Conservation (phyloP, 768 basidiomycete species). For the Macrocybe gigantea region DNA sequence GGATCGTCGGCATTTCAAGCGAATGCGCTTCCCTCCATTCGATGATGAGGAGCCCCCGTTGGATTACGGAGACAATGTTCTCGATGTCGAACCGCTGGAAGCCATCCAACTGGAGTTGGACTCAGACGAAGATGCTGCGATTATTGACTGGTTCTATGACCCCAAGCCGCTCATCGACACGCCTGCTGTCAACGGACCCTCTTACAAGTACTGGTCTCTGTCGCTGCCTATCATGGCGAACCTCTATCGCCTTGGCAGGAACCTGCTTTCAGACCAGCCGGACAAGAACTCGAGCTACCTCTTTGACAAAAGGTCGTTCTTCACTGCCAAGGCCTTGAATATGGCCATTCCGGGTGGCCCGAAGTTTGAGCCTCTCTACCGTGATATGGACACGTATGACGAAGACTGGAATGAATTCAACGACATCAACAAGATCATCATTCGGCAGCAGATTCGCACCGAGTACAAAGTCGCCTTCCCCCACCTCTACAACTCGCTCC, state of each 20-base stretch:
- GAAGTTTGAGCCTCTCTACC: constrained; percentile 95
- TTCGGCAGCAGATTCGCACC: constrained; percentile 95
- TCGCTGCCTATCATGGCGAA: constrained; percentile 95
- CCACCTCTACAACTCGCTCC: constrained; percentile 96
- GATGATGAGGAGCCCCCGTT: constrained; percentile 99
- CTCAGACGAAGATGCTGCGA: constrained; percentile 83
- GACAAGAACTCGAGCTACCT: constrained; percentile 90
- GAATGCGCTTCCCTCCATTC: constrained; percentile 99
- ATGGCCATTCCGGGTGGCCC: constrained; percentile 98
- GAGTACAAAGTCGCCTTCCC: constrained; percentile 99
- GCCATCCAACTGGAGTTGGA: constrained; percentile 97
- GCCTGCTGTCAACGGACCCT: constrained; percentile 84
- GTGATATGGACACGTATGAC: constrained; percentile 96
- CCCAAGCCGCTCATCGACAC: constrained; percentile 91
- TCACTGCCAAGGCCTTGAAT: constrained; percentile 95
- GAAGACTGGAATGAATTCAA: constrained; percentile 99
- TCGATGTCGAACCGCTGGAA: constrained; percentile 97
- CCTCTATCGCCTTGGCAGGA: constrained; percentile 91
- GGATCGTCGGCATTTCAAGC: constrained; percentile 98
- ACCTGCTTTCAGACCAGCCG: constrained; percentile 87
- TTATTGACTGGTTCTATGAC: constrained; percentile 98
- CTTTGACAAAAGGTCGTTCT: constrained; percentile 97
- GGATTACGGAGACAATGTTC: constrained; percentile 97
- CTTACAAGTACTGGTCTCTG: constrained; percentile 91
- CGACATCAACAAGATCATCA: constrained; percentile 99